These are phyloP conservation scores for Tuber umbilicatum DNA, from an alignment of 495 filamentous ascomycete genomes.

Conservation along the genomic window DNA sequence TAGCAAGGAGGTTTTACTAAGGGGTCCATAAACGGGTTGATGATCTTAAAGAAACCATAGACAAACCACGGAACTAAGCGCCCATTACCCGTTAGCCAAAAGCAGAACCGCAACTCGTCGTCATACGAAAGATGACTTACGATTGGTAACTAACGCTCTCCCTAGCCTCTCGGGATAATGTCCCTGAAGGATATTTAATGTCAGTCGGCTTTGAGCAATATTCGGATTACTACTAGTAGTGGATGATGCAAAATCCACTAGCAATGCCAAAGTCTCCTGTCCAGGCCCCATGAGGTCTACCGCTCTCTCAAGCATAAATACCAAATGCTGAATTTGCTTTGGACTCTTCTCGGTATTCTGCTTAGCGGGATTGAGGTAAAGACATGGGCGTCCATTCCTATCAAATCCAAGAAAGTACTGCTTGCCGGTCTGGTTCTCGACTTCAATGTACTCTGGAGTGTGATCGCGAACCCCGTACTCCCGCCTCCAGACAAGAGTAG, in stretches of 20 bases:
- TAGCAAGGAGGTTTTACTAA: constrained; percentile 23
- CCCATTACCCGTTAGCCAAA: constrained; percentile 7
- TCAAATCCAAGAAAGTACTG: constrained; percentile 85
- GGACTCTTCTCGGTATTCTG: constrained; percentile 87
- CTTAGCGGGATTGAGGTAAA: constrained; percentile 77
- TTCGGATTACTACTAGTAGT: constrained; percentile 69
- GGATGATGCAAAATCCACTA: constrained; percentile 82
- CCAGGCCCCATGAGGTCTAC: constrained; percentile 80
- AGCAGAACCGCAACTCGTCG: constrained; percentile 11
- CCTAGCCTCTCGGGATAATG: constrained; percentile 95
- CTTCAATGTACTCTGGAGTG: constrained; percentile 73
- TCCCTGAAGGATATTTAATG: constrained; percentile 79
- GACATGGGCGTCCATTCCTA: constrained; percentile 71
- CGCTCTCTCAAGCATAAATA: constrained; percentile 87
- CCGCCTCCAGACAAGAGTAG: constrained; percentile 77
- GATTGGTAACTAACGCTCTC: constrained; percentile 75
- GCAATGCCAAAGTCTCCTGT: constrained; percentile 74
- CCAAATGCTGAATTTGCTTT: constrained; percentile 88
- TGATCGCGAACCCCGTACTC: constrained; percentile 70
- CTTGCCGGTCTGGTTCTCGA: constrained; percentile 94
- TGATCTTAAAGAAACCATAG: constrained; percentile 85
- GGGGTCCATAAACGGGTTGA: constrained; percentile 94
- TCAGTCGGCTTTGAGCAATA: constrained; percentile 67
- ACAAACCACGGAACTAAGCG: constrained; percentile 75
- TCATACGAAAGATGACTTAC: constrained; percentile 47